A percentile compares a stretch with the other conserved stretches of the same genome.
Evolutionary conservation across 176 grass and related monocot genomes (phyloP).

Genomic region (Zoysia japonica): DNA sequence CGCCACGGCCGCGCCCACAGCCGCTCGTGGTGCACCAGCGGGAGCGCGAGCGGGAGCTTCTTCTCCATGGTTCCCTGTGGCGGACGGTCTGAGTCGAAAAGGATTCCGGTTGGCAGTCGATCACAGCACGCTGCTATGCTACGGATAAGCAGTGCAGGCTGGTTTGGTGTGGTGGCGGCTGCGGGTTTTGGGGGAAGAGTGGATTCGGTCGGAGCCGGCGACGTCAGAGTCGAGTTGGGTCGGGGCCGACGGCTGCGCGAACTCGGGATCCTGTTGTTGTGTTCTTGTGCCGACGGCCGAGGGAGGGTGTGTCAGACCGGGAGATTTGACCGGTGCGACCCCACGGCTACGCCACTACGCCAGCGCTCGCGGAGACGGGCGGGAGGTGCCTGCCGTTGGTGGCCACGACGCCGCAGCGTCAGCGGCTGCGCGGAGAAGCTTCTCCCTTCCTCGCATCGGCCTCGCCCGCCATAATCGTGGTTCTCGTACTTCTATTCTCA

Average conservation of each 20-base stretch:
- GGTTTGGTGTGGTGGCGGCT: neutral
- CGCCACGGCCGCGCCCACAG: conserved; percentile 70
- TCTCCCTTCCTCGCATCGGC: neutral
- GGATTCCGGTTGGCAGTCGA: neutral
- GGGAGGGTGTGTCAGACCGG: neutral
- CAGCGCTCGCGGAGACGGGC: neutral
- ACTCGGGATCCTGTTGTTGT: no score
- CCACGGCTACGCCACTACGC: conserved; percentile 34
- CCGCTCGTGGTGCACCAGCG: conserved; percentile 45
- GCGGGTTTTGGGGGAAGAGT: neutral
- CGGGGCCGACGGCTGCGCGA: neutral
- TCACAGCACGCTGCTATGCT: no score
- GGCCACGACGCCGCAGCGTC: conserved; percentile 46
- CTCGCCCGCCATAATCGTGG: no score
- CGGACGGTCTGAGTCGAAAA: neutral
- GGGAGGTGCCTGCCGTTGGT: neutral
- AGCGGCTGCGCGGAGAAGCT: conserved; percentile 48
- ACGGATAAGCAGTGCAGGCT: neutral
- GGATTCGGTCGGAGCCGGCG: conserved; percentile 31
- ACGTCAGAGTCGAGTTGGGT: neutral
- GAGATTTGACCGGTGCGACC: conserved; percentile 16
- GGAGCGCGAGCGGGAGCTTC: conserved; percentile 45
- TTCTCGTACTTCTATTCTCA: no score
- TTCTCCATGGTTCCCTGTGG: conserved; percentile 49
- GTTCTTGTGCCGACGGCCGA: no score